These are phyloP conservation scores for Jamesozyma hellenica DNA, from an alignment of 805 yeast genomes.

Conservation along the genomic window DNA sequence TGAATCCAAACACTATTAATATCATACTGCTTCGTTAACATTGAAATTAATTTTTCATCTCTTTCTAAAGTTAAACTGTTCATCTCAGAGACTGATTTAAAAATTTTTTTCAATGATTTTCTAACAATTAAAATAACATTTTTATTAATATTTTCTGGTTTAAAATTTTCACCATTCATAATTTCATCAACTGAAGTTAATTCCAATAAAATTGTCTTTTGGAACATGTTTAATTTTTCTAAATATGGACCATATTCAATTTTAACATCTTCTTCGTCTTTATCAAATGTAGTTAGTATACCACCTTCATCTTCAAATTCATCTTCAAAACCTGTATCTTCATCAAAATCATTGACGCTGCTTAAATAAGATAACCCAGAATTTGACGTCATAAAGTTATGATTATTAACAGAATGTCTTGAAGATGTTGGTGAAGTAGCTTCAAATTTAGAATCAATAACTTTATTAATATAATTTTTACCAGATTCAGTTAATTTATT, in stretches of 20 bases:
- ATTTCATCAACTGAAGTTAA: constrained; percentile 40
- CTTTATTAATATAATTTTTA: constrained; percentile 22
- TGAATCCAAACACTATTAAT: constrained; percentile 67
- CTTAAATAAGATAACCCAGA: constrained; percentile 8
- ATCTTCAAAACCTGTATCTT: constrained; percentile 33
- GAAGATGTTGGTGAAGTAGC: constrained; percentile 1
- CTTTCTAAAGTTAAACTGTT: constrained; percentile 29
- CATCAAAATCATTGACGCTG: constrained; percentile 24
- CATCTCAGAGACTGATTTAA: constrained; percentile 19
- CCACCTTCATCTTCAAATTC: constrained; percentile 29
- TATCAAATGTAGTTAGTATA: constrained; percentile 18
- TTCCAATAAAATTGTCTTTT: constrained; percentile 40
- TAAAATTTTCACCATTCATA: constrained; percentile 16
- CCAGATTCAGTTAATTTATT: constrained; percentile 27
- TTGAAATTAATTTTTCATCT: constrained; percentile 35
- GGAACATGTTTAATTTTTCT: constrained; percentile 40
- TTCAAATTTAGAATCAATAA: constrained; percentile 21
- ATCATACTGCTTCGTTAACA: constrained; percentile 54
- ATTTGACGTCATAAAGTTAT: constrained; percentile 3
- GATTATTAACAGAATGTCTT: not conserved
- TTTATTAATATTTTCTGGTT: constrained; percentile 7
- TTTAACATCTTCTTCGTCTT: constrained; percentile 23
- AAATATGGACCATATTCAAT: constrained; percentile 32
- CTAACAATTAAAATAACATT: constrained; percentile 21
- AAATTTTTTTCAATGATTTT: constrained; percentile 22